phyloP scores from a whole-genome alignment of 1,284 basidiomycete genomes.

The Mycocalia duriaeana region DNA sequence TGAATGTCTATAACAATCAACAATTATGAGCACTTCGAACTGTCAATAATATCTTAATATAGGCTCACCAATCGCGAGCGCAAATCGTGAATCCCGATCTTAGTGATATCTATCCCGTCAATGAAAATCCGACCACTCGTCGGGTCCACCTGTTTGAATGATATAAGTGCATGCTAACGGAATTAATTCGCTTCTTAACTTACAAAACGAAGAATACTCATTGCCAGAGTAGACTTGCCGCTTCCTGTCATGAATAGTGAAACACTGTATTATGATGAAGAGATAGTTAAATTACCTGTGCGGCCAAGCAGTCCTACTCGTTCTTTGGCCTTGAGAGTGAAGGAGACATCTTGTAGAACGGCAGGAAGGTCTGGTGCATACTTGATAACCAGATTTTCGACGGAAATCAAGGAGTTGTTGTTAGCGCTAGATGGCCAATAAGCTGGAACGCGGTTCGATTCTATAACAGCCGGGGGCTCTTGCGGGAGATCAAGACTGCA shows the following conservation, averaged over 20 bases:
- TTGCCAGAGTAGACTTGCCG: constrained; percentile 80
- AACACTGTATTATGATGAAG: constrained; percentile 6
- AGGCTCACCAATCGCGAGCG: constrained; percentile 70
- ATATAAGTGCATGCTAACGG: neutral
- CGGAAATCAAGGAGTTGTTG: constrained; percentile 44
- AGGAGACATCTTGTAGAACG: constrained; percentile 76
- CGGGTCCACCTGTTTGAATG: constrained; percentile 61
- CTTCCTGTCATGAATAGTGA: constrained; percentile 27
- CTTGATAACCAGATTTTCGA: constrained; percentile 74
- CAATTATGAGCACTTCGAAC: neutral
- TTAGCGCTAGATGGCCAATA: constrained; percentile 81
- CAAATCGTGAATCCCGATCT: constrained; percentile 82
- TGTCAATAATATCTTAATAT: neutral
- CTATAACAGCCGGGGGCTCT: constrained; percentile 73
- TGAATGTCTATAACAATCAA: constrained; percentile 66
- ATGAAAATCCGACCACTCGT: constrained; percentile 73
- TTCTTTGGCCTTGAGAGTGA: constrained; percentile 57
- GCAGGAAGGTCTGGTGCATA: constrained; percentile 82
- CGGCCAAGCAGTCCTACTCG: constrained; percentile 71
- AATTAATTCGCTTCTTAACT: constrained; percentile 15
- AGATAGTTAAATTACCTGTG: constrained; percentile 40
- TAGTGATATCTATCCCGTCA: constrained; percentile 86
- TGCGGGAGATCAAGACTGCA: constrained; percentile 73
- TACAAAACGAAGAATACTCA: constrained; percentile 83
- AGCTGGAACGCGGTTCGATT: constrained; percentile 65